These are phyloP conservation scores for Stagonosporopsis rhizophila DNA, from an alignment of 2,329 filamentous ascomycete species.

Conservation along the genomic window DNA sequence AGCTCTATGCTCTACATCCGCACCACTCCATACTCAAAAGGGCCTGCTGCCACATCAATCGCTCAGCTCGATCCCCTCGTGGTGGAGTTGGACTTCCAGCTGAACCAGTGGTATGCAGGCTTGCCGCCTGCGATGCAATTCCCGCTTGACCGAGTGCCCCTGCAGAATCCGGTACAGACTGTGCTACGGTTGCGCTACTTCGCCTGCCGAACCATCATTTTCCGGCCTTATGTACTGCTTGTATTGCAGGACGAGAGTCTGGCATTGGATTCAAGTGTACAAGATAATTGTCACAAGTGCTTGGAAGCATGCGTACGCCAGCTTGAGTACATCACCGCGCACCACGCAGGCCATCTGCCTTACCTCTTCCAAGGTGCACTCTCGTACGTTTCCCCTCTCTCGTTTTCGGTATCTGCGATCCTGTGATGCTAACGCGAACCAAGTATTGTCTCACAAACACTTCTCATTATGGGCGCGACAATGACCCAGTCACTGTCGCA, in stretches of 20 bases:
- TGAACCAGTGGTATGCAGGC: constrained; percentile 85
- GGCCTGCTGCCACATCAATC: constrained; percentile 66
- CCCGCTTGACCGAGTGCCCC: constrained; percentile 70
- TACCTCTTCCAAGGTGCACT: constrained; percentile 87
- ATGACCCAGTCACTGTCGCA: constrained; percentile 76
- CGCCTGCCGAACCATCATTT: constrained; percentile 85
- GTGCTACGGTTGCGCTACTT: constrained; percentile 82
- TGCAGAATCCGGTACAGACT: constrained; percentile 78
- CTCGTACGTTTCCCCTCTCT: constrained; percentile 42
- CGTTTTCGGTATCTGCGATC: background rate
- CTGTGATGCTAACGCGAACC: constrained; percentile 16
- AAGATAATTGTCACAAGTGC: constrained; percentile 81
- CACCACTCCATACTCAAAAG: constrained; percentile 53
- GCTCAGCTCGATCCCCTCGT: constrained; percentile 79
- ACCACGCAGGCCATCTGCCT: constrained; percentile 83
- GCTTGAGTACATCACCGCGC: constrained; percentile 77
- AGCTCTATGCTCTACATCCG: constrained; percentile 82
- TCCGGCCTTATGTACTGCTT: constrained; percentile 80
- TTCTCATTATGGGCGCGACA: constrained; percentile 83
- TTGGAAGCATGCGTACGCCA: constrained; percentile 81
- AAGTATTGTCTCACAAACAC: constrained; percentile 80
- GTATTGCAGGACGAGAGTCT: constrained; percentile 80
- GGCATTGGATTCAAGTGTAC: constrained; percentile 73
- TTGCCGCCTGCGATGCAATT: constrained; percentile 79
- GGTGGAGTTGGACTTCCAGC: constrained; percentile 79